Conservation (phyloP, 805 yeast genomes). For the Cyberlindnera maritima region DNA sequence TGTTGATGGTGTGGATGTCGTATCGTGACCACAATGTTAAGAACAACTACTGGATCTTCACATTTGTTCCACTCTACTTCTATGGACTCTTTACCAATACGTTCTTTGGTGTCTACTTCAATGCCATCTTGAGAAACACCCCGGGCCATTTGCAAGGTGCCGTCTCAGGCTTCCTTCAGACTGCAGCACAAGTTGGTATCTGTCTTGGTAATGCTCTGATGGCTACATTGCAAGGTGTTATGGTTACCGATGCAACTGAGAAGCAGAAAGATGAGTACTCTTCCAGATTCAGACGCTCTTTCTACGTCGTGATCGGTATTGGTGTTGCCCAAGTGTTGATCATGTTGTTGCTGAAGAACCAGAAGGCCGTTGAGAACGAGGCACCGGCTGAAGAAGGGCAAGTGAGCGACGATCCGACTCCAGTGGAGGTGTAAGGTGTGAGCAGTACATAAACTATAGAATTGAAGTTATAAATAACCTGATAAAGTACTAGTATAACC, state of each 20-base stretch:
- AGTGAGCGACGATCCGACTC: background rate
- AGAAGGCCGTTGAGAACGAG: conserved; percentile 5
- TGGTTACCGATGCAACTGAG: background rate
- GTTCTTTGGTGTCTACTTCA: conserved; percentile 35
- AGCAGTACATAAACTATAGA: no score
- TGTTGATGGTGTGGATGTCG: conserved; percentile 22
- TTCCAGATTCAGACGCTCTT: conserved; percentile 3
- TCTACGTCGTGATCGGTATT: conserved; percentile 10
- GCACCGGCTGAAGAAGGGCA: background rate
- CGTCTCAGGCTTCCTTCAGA: conserved; percentile 35
- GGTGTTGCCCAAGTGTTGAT: conserved; percentile 2
- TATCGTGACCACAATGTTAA: conserved; percentile 15
- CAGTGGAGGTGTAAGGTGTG: no score
- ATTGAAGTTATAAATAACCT: no score
- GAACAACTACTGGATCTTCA: conserved; percentile 30
- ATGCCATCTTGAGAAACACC: conserved; percentile 30
- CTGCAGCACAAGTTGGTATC: conserved; percentile 34
- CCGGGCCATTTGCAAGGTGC: conserved; percentile 40
- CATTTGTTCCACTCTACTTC: conserved; percentile 25
- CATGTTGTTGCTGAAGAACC: conserved; percentile 12
- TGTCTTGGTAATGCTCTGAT: conserved; percentile 30
- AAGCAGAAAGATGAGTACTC: background rate
- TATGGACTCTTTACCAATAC: conserved; percentile 29
- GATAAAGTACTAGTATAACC: no score
- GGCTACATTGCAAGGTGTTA: conserved; percentile 29